phyloP scores from a whole-genome alignment of 805 yeast species.

The Wickerhamiella cacticola region DNA sequence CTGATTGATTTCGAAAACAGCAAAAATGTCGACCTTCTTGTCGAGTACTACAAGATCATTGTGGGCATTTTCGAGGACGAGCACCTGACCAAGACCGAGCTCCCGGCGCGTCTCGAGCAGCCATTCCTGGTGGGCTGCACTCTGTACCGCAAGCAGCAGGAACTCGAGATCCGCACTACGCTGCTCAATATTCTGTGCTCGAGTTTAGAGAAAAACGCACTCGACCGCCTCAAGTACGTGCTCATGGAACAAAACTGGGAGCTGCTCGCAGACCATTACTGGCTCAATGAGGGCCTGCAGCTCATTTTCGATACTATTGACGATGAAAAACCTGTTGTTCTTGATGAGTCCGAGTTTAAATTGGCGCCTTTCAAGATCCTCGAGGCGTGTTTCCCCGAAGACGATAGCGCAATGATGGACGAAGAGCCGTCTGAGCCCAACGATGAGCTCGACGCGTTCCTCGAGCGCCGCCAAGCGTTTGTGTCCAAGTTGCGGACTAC shows the following conservation, averaged over 20 bases:
- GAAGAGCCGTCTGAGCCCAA: conserved; percentile 16
- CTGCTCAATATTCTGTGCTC: conserved; percentile 68
- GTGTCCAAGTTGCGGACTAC: conserved; percentile 33
- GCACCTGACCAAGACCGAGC: conserved; percentile 65
- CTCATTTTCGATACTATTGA: conserved; percentile 70
- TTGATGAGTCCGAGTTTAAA: conserved; percentile 16
- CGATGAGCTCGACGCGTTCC: conserved; percentile 26
- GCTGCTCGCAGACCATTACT: conserved; percentile 76
- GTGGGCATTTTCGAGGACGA: conserved; percentile 78
- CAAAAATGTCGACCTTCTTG: conserved; percentile 61
- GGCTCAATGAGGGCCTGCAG: conserved; percentile 91
- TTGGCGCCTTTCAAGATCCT: conserved; percentile 8
- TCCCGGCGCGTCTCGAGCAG: conserved; percentile 91
- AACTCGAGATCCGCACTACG: conserved; percentile 58
- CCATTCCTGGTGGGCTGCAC: conserved; percentile 92
- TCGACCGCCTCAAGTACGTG: conserved; percentile 71
- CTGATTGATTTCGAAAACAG: conserved; percentile 69
- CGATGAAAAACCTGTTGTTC: conserved; percentile 23
- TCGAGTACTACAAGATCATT: conserved; percentile 72
- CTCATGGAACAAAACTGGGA: conserved; percentile 98
- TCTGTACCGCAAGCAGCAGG: conserved; percentile 36
- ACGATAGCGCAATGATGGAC: conserved; percentile 28
- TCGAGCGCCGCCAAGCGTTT: conserved; percentile 23
- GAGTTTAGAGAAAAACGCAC: conserved; percentile 65
- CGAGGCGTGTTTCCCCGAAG: conserved; percentile 7